These are phyloP conservation scores for Mycena alexandri DNA, from an alignment of 768 basidiomycete genomes.

Conservation along the genomic window DNA sequence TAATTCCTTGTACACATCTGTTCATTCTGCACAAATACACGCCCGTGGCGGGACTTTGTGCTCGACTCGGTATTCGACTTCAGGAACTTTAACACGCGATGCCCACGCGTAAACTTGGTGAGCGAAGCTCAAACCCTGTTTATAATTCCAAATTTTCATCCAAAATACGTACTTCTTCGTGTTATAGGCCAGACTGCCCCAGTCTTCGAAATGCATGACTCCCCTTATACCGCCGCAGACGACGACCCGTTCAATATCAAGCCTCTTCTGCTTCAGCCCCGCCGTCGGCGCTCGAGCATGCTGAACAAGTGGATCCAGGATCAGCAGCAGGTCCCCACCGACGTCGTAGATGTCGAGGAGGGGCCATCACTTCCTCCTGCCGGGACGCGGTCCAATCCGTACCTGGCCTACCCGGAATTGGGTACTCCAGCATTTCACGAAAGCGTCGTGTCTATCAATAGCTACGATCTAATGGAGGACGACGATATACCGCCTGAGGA, in stretches of 20 bases:
- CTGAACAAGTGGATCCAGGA: constrained; percentile 68
- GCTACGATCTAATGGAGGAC: constrained; percentile 66
- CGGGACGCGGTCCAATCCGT: constrained; percentile 51
- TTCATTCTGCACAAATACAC: constrained; percentile 34
- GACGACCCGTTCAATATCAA: constrained; percentile 64
- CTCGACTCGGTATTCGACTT: constrained; percentile 27
- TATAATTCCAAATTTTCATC: constrained; percentile 30
- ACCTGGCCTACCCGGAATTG: constrained; percentile 59
- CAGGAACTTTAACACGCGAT: constrained; percentile 35
- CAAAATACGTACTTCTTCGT: constrained; percentile 34
- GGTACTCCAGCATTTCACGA: constrained; percentile 39
- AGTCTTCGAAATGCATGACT: constrained; percentile 51
- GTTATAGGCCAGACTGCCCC: constrained; percentile 34
- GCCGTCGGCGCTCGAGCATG: constrained; percentile 61
- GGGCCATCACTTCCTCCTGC: constrained; percentile 31
- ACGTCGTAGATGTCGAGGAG: constrained; percentile 31
- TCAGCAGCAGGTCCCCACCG: constrained; percentile 50
- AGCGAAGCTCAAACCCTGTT: constrained; percentile 34
- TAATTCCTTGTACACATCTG: constrained; percentile 36
- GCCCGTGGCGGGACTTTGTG: constrained; percentile 23
- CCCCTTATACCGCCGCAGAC: constrained; percentile 63
- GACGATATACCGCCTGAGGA: constrained; percentile 58
- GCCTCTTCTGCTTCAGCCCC: constrained; percentile 50
- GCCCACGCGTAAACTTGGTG: constrained; percentile 39
- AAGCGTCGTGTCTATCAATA: constrained; percentile 50